Evolutionary conservation across 176 grass and related monocot genomes (phyloP).

Genomic region (Chloris gayana): DNA sequence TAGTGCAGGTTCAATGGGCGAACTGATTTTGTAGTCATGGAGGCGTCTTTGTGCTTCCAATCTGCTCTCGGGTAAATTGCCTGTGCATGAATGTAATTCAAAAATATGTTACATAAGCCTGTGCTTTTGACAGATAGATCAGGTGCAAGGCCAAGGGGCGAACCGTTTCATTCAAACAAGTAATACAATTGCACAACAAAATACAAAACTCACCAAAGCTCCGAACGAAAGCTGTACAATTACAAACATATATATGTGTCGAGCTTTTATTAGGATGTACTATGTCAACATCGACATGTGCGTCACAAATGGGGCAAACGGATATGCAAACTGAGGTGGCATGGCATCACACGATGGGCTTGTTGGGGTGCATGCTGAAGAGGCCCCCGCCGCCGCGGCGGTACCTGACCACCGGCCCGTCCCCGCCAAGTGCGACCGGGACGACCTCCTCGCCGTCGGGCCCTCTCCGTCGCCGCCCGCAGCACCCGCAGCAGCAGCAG

Average conservation of each 20-base stretch:
- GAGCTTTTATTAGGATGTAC: neutral
- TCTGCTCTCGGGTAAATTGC: no score
- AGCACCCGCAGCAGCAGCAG: slow-evolving; percentile 19
- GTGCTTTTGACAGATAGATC: neutral
- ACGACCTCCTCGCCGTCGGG: slow-evolving; percentile 31
- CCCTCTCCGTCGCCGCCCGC: slow-evolving; percentile 2
- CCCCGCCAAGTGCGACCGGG: neutral
- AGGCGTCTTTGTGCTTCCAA: no score
- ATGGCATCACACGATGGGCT: neutral
- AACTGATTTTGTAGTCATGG: no score
- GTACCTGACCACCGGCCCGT: slow-evolving; percentile 41
- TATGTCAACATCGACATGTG: neutral
- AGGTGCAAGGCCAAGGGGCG: neutral
- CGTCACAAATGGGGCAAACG: neutral
- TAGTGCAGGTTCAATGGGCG: no score
- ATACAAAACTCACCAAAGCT: neutral
- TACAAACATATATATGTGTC: neutral
- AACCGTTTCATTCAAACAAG: neutral
- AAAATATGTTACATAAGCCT: no score
- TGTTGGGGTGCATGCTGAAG: neutral
- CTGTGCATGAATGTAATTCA: no score
- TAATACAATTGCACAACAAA: neutral
- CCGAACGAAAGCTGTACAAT: no score
- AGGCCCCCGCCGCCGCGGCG: neutral
- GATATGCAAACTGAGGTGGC: neutral